phyloP scores from a whole-genome alignment of 2,329 filamentous ascomycete genomes.

The Thelonectria discophora region DNA sequence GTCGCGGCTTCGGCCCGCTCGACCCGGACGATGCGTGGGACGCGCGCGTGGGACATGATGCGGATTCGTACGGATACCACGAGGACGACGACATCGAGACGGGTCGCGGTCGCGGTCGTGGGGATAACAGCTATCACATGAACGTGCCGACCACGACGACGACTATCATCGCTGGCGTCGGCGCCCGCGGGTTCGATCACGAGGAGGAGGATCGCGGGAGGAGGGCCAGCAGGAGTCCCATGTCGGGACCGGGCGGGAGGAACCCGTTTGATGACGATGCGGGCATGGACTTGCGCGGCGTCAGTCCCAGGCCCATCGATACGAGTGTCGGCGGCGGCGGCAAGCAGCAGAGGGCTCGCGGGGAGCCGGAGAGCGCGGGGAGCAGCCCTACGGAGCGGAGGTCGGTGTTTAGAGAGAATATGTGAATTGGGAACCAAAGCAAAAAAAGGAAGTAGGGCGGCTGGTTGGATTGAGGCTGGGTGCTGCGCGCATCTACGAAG shows the following conservation, averaged over 20 bases:
- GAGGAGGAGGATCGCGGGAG: conserved; percentile 52
- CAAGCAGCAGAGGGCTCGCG: conserved; percentile 38
- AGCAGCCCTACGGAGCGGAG: conserved; percentile 73
- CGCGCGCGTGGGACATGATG: conserved; percentile 77
- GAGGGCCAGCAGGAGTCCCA: conserved; percentile 55
- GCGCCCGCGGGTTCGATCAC: conserved; percentile 30
- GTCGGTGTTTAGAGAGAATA: conserved; percentile 75
- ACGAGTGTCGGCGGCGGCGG: conserved; percentile 48
- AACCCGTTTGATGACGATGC: conserved; percentile 80
- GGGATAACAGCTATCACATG: conserved; percentile 58
- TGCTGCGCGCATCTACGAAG: too few species aligned
- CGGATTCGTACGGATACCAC: conserved; percentile 74
- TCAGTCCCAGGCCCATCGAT: conserved; percentile 79
- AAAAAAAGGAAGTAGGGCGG: too few species aligned
- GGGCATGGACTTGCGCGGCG: conserved; percentile 72
- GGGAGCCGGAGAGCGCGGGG: conserved; percentile 51
- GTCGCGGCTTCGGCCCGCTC: conserved; percentile 70
- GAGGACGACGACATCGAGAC: conserved; percentile 65
- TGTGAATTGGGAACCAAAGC: conserved; percentile 52
- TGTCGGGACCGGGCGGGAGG: conserved; percentile 41
- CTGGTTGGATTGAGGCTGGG: too few species aligned
- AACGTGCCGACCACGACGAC: conserved; percentile 54
- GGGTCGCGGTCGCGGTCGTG: not conserved
- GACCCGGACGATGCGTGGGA: conserved; percentile 92
- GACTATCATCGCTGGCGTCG: conserved; percentile 26